Conservation (phyloP, 2,329 filamentous ascomycete genomes). For the Penicillium griseofulvum region DNA sequence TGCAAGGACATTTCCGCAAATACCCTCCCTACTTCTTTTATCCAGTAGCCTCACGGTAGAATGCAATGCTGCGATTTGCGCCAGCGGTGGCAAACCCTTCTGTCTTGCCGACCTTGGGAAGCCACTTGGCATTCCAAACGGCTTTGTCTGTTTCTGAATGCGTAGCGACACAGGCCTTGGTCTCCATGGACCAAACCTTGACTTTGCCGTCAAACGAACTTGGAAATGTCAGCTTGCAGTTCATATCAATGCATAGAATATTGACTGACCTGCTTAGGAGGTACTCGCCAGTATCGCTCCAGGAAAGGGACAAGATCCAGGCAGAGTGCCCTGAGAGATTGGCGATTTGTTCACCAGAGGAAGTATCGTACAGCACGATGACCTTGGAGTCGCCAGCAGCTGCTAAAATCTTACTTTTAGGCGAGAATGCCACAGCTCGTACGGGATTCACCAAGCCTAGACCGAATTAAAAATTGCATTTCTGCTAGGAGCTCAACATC, state of each 20-base stretch:
- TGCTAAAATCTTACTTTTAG: constrained; percentile 77
- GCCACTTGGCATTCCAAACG: constrained; percentile 80
- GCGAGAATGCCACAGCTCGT: constrained; percentile 82
- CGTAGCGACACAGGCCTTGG: constrained; percentile 80
- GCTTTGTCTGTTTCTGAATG: constrained; percentile 86
- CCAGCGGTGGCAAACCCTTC: constrained; percentile 78
- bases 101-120: constrained; percentile 64
- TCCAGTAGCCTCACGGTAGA: constrained; percentile 79
- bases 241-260: neutral
- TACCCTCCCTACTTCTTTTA: constrained; percentile 32
- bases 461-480: constrained; percentile 17
- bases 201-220: constrained; percentile 86
- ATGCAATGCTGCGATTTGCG: constrained; percentile 70
- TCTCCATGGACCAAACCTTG: constrained; percentile 92
- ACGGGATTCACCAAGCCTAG: constrained; percentile 81
- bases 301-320: constrained; percentile 90
- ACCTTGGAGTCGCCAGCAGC: constrained; percentile 85
- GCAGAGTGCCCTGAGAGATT: constrained; percentile 76
- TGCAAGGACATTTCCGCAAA: neutral
- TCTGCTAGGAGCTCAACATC: neutral
- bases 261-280: constrained; percentile 70
- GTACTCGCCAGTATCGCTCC: constrained; percentile 90
- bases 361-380: constrained; percentile 88
- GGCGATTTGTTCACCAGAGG: constrained; percentile 86
- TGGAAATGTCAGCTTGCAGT: constrained; percentile 13